A percentile compares a stretch with the other conserved stretches of the same genome.
phyloP scores from a whole-genome alignment of 345 rosid species.

The Aquilaria sinensis region DNA sequence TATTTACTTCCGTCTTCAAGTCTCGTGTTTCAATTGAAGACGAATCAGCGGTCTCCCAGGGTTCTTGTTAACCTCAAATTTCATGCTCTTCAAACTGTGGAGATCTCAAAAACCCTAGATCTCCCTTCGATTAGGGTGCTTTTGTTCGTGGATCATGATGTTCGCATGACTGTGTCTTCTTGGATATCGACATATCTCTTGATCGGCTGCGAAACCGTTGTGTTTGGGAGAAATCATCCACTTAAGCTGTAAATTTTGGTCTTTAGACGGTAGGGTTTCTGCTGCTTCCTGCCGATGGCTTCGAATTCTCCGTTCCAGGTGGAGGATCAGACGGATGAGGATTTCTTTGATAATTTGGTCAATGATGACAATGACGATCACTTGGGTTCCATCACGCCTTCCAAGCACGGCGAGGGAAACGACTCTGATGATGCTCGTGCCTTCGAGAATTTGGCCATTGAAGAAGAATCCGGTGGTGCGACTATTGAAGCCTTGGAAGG shows the following conservation, averaged over 20 bases:
- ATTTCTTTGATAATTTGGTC: slow-evolving; percentile 92
- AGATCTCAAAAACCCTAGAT: slow-evolving; percentile 38
- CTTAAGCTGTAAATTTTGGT: slow-evolving; percentile 6
- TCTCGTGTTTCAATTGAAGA: neutral
- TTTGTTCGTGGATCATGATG: slow-evolving; percentile 38
- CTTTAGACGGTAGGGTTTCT: slow-evolving; percentile 9
- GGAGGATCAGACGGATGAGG: slow-evolving; percentile 99
- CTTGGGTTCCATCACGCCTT: slow-evolving; percentile 21
- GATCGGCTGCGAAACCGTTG: neutral
- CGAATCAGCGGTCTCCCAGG: neutral
- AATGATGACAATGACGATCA: slow-evolving; percentile 37
- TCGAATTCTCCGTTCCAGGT: slow-evolving; percentile 64
- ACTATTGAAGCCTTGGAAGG: slow-evolving; percentile 20
- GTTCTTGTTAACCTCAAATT: slow-evolving; percentile 1
- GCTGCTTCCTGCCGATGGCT: slow-evolving; percentile 47
- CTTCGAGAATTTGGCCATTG: slow-evolving; percentile 51
- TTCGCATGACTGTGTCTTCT: slow-evolving; percentile 21
- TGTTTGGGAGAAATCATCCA: neutral
- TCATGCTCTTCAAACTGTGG: slow-evolving; percentile 14
- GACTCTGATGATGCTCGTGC: slow-evolving; percentile 55
- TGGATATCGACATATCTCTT: slow-evolving; percentile 15
- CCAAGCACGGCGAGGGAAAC: slow-evolving; percentile 27
- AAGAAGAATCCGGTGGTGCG: slow-evolving; percentile 26
- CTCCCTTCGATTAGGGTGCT: slow-evolving; percentile 32
- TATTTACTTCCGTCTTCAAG: neutral